phyloP scores from a whole-genome alignment of 2,329 filamentous ascomycete genomes.

The Myriosclerotinia scirpicola region DNA sequence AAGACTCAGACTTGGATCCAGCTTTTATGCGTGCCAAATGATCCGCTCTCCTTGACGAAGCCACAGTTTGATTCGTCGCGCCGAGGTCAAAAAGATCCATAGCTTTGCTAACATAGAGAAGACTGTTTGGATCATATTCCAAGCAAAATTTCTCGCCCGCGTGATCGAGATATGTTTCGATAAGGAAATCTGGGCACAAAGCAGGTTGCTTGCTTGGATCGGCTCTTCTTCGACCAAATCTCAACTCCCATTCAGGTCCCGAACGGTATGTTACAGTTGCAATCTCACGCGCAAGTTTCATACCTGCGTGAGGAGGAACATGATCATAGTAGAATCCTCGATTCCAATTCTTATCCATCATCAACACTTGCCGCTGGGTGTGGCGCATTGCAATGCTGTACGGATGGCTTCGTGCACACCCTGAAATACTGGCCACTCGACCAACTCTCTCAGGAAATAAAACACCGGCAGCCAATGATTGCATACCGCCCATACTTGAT shows the following conservation, averaged over 20 bases:
- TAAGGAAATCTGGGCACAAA: slow-evolving; percentile 94
- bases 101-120: slow-evolving; percentile 95
- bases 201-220: slow-evolving; percentile 85
- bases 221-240: slow-evolving; percentile 84
- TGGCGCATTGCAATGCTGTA: slow-evolving; percentile 99
- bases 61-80: slow-evolving; percentile 63
- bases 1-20: slow-evolving; percentile 37
- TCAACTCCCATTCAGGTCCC: slow-evolving; percentile 94
- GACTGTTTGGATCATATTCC: slow-evolving; percentile 92
- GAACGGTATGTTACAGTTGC: slow-evolving; percentile 96
- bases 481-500: slow-evolving; percentile 98
- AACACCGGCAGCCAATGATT: slow-evolving; percentile 82
- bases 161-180: slow-evolving; percentile 97
- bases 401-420: slow-evolving; percentile 90
- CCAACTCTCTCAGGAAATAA: slow-evolving; percentile 80
- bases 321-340: slow-evolving; percentile 89
- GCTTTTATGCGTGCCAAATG: slow-evolving; percentile 58
- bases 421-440: slow-evolving; percentile 84
- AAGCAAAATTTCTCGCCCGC: slow-evolving; percentile 98
- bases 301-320: slow-evolving; percentile 89
- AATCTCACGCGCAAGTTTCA: slow-evolving; percentile 97
- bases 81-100: slow-evolving; percentile 98
- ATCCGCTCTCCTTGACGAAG: slow-evolving; percentile 60
- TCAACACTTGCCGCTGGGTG: slow-evolving; percentile 93
- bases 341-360: slow-evolving; percentile 99